Evolutionary conservation across 164 flowering plant species (phyloP).

Genomic region (Vitis labrusca): DNA sequence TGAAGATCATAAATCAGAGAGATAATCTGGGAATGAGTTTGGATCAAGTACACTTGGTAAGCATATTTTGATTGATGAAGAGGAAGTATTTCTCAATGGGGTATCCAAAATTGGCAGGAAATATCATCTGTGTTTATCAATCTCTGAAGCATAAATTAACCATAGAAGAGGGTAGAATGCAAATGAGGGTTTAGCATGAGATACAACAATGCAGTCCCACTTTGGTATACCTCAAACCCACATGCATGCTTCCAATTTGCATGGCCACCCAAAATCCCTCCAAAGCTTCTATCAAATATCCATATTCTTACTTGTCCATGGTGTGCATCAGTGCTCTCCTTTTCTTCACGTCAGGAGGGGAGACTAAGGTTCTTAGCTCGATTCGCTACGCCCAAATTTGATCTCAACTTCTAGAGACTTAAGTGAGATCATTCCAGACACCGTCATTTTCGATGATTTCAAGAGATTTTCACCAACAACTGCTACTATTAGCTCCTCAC

Average conservation of each 20-base stretch:
- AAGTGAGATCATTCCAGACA: slow-evolving; percentile 96
- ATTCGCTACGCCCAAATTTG: slow-evolving; percentile 26
- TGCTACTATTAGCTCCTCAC: slow-evolving; percentile 90
- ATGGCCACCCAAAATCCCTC: no score
- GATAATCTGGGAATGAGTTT: slow-evolving; percentile 26
- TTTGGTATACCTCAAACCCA: no score
- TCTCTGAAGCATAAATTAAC: slow-evolving; percentile 88
- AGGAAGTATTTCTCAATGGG: slow-evolving; percentile 54
- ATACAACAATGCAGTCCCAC: no score
- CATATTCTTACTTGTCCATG: no score
- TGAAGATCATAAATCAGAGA: slow-evolving; percentile 37
- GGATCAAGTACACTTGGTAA: slow-evolving; percentile 27
- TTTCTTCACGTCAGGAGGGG: slow-evolving; percentile 19
- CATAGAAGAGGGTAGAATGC: slow-evolving; percentile 51
- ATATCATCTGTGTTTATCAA: slow-evolving; percentile 52
- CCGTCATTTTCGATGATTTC: slow-evolving; percentile 94
- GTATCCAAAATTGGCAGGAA: slow-evolving; percentile 44
- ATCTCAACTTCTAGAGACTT: slow-evolving; percentile 36
- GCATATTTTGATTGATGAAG: slow-evolving; percentile 39
- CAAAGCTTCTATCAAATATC: no score
- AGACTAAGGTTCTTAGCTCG: slow-evolving; percentile 27
- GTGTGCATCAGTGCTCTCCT: no score
- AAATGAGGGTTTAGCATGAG: no score
- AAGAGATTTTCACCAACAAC: slow-evolving; percentile 96
- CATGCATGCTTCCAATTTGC: no score